Evolutionary conservation across 768 basidiomycete genomes (phyloP).

Genomic region (Mrakia gelida): DNA sequence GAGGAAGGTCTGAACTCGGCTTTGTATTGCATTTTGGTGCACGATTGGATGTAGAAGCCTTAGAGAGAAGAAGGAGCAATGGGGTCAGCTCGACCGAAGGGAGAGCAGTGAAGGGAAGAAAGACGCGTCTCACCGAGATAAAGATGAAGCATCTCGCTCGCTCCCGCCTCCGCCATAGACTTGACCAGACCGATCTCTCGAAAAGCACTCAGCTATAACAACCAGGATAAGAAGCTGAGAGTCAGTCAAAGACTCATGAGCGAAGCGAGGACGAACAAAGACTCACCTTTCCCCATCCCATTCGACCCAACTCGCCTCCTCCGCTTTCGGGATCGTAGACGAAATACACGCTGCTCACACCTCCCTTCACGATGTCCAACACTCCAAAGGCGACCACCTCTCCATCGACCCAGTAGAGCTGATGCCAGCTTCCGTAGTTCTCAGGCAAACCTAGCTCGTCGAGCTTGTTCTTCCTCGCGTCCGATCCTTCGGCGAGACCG

Average conservation of each 20-base stretch:
- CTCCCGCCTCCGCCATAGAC: constrained; percentile 71
- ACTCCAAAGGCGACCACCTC: constrained; percentile 79
- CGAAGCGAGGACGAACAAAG: too few species aligned
- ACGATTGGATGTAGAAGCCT: constrained; percentile 92
- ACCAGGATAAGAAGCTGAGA: too few species aligned
- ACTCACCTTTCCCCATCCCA: constrained; percentile 71
- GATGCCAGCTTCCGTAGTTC: constrained; percentile 27
- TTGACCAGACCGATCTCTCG: constrained; percentile 69
- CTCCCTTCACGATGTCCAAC: constrained; percentile 79
- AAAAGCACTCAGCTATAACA: constrained; percentile 68
- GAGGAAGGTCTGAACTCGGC: constrained; percentile 86
- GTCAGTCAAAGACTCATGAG: background rate
- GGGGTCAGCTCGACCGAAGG: background rate
- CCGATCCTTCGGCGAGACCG: background rate
- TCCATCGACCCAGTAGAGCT: constrained; percentile 55
- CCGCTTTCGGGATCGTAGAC: constrained; percentile 60
- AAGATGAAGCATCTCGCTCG: constrained; percentile 58
- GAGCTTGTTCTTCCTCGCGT: background rate
- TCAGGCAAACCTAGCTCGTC: constrained; percentile 12
- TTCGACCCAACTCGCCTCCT: constrained; percentile 54
- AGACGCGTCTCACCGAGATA: constrained; percentile 70
- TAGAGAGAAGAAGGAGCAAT: background rate
- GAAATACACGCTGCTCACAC: constrained; percentile 82
- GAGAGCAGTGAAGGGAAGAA: background rate
- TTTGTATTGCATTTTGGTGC: constrained; percentile 89